Percentiles rank a stretch among this genome's conserved stretches.
These are phyloP conservation scores for Dimocarpus longan DNA, from an alignment of 345 rosid species.

Conservation along the genomic window DNA sequence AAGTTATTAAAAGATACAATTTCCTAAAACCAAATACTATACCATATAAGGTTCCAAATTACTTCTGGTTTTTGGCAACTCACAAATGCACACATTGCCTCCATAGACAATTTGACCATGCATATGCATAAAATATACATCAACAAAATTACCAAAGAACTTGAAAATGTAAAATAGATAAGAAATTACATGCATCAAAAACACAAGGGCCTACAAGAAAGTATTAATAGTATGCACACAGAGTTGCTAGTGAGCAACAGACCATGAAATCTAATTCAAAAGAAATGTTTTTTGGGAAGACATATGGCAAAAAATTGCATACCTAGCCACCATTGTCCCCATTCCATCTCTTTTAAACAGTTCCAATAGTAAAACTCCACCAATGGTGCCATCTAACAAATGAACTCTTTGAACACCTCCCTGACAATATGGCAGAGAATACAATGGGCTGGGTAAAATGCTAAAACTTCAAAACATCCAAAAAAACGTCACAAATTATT, in stretches of 20 bases:
- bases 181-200: slow-evolving; percentile 8
- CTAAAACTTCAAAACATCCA: slow-evolving; percentile 10
- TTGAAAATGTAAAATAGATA: neutral
- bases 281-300: neutral
- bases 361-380: slow-evolving; percentile 81
- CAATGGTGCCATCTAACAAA: slow-evolving; percentile 86
- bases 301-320: slow-evolving; percentile 20
- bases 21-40: no score
- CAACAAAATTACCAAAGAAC: neutral
- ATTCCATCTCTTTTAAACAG: slow-evolving; percentile 95
- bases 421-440: slow-evolving; percentile 43
- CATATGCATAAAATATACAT: neutral
- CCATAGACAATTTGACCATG: neutral
- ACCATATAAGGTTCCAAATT: neutral
- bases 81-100: neutral
- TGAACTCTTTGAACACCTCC: slow-evolving; percentile 99
- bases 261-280: neutral
- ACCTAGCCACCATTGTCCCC: slow-evolving; percentile 99
- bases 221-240: neutral
- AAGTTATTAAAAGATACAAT: neutral
- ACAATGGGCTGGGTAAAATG: slow-evolving; percentile 2
- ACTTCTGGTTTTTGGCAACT: neutral
- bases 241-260: neutral
- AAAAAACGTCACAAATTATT: neutral
- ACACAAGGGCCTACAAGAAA: neutral